Evolutionary conservation across 192 early-diverging fungal species (phyloP).

Genomic region (Allomyces arbusculus): DNA sequence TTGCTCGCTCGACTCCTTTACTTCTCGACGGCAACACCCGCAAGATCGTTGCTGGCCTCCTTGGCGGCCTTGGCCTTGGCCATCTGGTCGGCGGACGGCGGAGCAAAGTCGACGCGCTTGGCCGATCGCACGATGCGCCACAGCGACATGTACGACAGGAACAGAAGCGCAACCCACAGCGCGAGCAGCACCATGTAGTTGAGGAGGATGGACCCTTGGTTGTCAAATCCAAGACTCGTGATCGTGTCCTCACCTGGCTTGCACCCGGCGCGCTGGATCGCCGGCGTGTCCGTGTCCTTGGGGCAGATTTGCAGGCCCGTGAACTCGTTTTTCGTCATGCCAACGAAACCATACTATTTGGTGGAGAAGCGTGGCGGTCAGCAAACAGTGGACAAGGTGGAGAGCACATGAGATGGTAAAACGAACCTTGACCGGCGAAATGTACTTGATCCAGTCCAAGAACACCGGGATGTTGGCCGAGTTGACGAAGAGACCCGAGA

Average conservation of each 20-base stretch:
- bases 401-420: too few species aligned
- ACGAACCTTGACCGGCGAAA: constrained; percentile 4
- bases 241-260: background rate
- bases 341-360: constrained; percentile 9
- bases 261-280: background rate
- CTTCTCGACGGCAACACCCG: background rate
- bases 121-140: constrained; percentile 4
- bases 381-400: too few species aligned
- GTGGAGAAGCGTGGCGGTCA: too few species aligned
- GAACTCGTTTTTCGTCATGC: constrained; percentile 13
- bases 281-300: background rate
- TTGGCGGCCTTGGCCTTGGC: background rate
- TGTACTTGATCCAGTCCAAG: constrained; percentile 9
- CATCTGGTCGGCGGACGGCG: background rate
- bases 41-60: background rate
- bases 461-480: constrained; percentile 11
- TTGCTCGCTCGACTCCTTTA: too few species aligned
- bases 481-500: constrained; percentile 32
- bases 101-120: background rate
- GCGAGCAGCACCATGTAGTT: constrained; percentile 14
- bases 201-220: constrained; percentile 6
- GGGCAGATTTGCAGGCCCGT: constrained; percentile 2
- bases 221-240: background rate
- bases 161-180: constrained; percentile 9
- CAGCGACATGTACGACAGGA: constrained; percentile 13